These are phyloP conservation scores for Dissoconium aciculare DNA, from an alignment of 2,329 filamentous ascomycete genomes.

Conservation along the genomic window DNA sequence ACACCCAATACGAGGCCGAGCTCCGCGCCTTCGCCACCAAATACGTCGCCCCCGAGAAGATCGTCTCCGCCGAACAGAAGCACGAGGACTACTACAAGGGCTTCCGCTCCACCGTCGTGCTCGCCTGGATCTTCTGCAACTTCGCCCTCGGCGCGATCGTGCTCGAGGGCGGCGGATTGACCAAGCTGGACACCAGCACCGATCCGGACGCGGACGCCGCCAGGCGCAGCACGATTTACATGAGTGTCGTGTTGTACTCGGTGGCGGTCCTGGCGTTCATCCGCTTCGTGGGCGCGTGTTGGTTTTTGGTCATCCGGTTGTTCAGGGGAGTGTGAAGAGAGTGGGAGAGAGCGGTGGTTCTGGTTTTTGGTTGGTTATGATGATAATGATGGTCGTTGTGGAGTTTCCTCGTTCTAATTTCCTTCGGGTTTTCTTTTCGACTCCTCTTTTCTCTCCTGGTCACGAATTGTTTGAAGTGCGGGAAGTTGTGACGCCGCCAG, in stretches of 20 bases:
- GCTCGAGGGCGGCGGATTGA: conserved; percentile 68
- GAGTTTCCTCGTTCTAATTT: too few species aligned
- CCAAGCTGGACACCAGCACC: conserved; percentile 28
- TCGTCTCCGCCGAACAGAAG: conserved; percentile 50
- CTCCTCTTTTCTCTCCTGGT: too few species aligned
- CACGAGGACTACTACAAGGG: conserved; percentile 98
- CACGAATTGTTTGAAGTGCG: conserved; percentile 1
- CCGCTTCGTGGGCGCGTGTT: conserved; percentile 74
- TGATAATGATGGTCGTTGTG: conserved; percentile 4
- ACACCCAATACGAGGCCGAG: conserved; percentile 86
- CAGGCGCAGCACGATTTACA: conserved; percentile 61
- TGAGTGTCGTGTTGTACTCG: conserved; percentile 76
- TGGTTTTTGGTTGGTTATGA: conserved; percentile 5
- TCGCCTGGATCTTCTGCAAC: conserved; percentile 95
- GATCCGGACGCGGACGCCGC: conserved; percentile 31
- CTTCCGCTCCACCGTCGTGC: conserved; percentile 78
- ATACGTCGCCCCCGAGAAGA: conserved; percentile 54
- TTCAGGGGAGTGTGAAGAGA: conserved; percentile 41
- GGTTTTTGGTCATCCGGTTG: conserved; percentile 82
- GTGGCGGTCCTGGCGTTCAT: conserved; percentile 73
- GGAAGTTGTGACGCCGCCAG: too few species aligned
- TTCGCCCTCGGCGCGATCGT: conserved; percentile 77
- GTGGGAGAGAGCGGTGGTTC: conserved; percentile 5
- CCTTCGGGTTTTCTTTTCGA: too few species aligned
- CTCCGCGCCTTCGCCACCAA: conserved; percentile 60